Evolutionary conservation across 2,329 filamentous ascomycete genomes (phyloP), one percentile per base, ranked within the genome.

Genomic region (Byssochlamys sp.): DNA sequence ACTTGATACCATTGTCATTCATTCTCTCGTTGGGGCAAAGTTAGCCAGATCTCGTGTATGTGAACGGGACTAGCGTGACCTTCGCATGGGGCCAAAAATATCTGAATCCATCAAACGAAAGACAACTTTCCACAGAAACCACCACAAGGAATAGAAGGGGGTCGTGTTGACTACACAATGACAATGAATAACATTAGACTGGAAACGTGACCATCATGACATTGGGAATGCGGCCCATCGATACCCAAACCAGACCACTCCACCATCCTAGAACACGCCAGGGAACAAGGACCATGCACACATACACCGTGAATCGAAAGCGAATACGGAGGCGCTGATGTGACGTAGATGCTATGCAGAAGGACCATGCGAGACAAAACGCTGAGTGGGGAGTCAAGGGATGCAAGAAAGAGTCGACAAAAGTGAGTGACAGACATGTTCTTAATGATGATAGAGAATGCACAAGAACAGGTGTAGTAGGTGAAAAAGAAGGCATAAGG

Each of bases 231-330:
- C 10, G 10, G 27, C 5, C 10, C 49, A 12, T 51, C 49, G 25
- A 26, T 51, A 51, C 25, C 49, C 49, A 51, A 51, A 51, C 25
- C 49, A 51, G 11, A 51, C 27, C 49, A 26, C 49, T 51, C 49
- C 49, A 50, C 45, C 39, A 55, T 50, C 54, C 45, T 55, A 33
- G 35, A 55, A 55, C 54, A 29, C 26, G 49, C 54, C 24, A 55
- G 12, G 28, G 26, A 31, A 28, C 52, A 53, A 12, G 24, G n/a
- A 53, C 29, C 25, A 53, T 53, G 52, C 52, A 53, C 29, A 45
- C 52, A 53, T 24, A 45, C 14, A 45, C 39, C 49, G 27, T 55
- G 25, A 53, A 55, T 55, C 39, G 33, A 55, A 39, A 25, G 39
- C 10, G 29, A 27, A 39, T 35, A 48, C 19, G 53, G 35, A 39